Evolutionary conservation across 1,284 basidiomycete genomes (phyloP).

Genomic region (Coriolopsis trogii): DNA sequence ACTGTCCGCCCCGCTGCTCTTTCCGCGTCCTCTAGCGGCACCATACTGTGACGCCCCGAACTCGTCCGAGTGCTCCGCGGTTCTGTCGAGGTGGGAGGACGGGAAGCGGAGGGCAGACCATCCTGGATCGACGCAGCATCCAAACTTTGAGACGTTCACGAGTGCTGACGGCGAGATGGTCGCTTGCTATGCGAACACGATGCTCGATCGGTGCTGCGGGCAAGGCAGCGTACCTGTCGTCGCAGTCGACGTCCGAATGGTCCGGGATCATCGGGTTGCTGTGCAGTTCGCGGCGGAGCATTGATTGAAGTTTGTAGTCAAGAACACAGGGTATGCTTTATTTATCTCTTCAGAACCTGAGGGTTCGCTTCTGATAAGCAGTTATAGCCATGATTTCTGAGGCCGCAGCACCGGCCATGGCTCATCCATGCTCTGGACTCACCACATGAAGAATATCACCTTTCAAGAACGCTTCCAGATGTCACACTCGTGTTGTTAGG

Average conservation of each 20-base stretch:
- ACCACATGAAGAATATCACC: constrained; percentile 26
- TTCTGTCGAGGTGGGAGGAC: constrained; percentile 19
- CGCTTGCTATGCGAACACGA: constrained; percentile 43
- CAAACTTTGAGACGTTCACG: constrained; percentile 43
- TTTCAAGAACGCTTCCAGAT: constrained; percentile 31
- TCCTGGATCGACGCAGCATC: constrained; percentile 40
- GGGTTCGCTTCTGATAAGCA: background rate
- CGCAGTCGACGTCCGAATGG: constrained; percentile 42
- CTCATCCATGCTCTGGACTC: constrained; percentile 26
- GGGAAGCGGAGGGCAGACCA: constrained; percentile 42
- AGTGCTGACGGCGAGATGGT: constrained; percentile 41
- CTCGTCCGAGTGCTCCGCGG: constrained; percentile 28
- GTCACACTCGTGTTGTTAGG: too few species aligned
- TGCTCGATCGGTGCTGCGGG: constrained; percentile 39
- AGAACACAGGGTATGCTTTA: constrained; percentile 45
- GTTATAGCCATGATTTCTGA: constrained; percentile 28
- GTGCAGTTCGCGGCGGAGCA: constrained; percentile 42
- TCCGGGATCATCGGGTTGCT: constrained; percentile 41
- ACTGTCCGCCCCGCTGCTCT: constrained; percentile 40
- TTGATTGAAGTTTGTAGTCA: constrained; percentile 46
- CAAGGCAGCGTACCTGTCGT: constrained; percentile 46
- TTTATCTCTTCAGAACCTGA: background rate
- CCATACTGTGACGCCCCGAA: constrained; percentile 37
- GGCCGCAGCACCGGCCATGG: constrained; percentile 23
- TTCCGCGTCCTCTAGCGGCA: constrained; percentile 39